Evolutionary conservation across 169 alveolate species (phyloP), one percentile per base, ranked within the genome.

Genomic region (Cryptosporidium muris): DNA sequence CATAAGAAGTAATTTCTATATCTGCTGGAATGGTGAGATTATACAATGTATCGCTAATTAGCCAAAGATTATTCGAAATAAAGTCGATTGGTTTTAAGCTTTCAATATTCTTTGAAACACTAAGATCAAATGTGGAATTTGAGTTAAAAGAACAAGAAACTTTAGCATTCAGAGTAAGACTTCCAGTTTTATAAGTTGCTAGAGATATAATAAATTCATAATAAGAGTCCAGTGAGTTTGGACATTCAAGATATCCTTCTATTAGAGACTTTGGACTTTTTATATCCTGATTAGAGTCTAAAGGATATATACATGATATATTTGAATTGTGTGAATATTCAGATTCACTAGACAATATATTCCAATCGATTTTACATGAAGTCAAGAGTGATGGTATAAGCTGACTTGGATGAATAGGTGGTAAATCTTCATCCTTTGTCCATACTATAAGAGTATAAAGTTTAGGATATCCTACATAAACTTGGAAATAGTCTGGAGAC

Each of bases 401-500:
- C 43, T 74, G 85, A 2, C 74, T 58, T 11, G 43, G 7, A 11
- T 74, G 85, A 48, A 74, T 58, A 7, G 54, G 4, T 58, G 11
- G 52, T 45, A 58, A n/a, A 25, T 11, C 36, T n/a, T 36, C 2
- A 25, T 43, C 58, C 9, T 42, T 74, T 0, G 54, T 74, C 62
- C 60, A 62, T 58, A 63, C 66, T 49, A 36, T 54, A 38, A 74
- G 2, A n/a, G 37, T 56, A 34, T 74, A 74, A 6, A 45, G 34
- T 34, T 74, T 74, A 14, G 63, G 66, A 74, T 74, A 43, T 1
- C 68, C 85, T 7, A 74, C 16, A 42, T 74, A 74, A 3, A 62
- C 11, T 37, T 43, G 60, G 25, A 58, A 38, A 2, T 1, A 2
- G 9, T 74, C 85, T 4, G 85, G 67, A 4, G 74, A 74, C 16